Base-by-base conservation (phyloP, 164 flowering plant species). In the Dillenia suffruticosa region DNA sequence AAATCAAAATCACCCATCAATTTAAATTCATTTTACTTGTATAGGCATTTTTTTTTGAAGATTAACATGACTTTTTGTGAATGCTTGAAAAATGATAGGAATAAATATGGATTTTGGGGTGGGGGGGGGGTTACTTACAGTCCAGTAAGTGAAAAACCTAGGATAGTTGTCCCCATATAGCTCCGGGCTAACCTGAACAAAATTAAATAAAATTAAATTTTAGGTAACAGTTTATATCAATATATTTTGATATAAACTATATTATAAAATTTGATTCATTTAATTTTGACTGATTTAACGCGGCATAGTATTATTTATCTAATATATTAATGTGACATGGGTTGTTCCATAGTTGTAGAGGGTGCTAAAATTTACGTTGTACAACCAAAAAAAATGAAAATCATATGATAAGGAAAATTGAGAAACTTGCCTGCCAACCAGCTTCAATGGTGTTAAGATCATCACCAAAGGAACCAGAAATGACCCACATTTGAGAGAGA, bases 391-490 rank as follows among this genome's bases (percentile, higher is more conserved):
- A 19, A 50, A 19, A 44, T 17, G 46, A 22, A 44, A 13, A 44
- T 43, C 3, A 24, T 32, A 51, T 14, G 47, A 44, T n/a, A 26
- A 24, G 16, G 53, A 12, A 50, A 26, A 13, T 22, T 43, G 8
- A 49, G 45, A 15, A 49, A 55, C 54, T 44, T 80, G 70, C 98
- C 96, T 92, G 98, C 98, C 97, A 92, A 66, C 98, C 98, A 61
- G 97, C 93, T 85, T 92, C 98, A 73, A 92, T 92, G 70, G 97
- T 92, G 78, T 92, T 92, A 57, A 92, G 90, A 71, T 87, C 90
- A 56, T 76, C 74, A 2, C 84, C 86, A 60, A 87, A 87, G 3
- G 88, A 83, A 51, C 93, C 93, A 10, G 90, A 74, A 53, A 85
- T 83, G 49, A 87, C 82, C 93, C 93, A 87, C 68, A 87, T 70